Evolutionary conservation across 2,329 filamentous ascomycete genomes (phyloP).

Genomic region (Oidium heveae): DNA sequence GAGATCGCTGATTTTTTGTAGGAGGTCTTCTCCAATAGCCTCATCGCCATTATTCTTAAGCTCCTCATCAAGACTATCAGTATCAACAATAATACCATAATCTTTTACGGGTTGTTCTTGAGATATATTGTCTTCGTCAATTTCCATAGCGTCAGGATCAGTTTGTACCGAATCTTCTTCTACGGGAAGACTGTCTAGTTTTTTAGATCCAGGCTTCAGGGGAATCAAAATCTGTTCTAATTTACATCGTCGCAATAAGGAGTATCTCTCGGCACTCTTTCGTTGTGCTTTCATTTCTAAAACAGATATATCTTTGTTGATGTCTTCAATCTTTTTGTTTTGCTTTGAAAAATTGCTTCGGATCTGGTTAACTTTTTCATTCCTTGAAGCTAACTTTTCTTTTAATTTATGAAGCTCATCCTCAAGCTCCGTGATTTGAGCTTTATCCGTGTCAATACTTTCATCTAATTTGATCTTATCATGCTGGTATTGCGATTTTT

Average conservation of each 20-base stretch:
- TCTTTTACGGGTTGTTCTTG: constrained; percentile 50
- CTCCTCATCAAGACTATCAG: constrained; percentile 57
- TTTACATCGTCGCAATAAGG: constrained; percentile 65
- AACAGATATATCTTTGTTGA: constrained; percentile 46
- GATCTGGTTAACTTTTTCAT: constrained; percentile 51
- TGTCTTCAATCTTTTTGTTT: constrained; percentile 57
- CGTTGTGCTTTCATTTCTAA: constrained; percentile 74
- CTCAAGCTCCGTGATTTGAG: constrained; percentile 51
- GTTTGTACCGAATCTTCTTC: constrained; percentile 55
- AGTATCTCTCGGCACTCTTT: constrained; percentile 62
- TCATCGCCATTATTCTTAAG: constrained; percentile 50
- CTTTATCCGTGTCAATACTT: constrained; percentile 44
- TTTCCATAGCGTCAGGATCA: constrained; percentile 76
- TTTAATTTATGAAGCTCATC: constrained; percentile 47
- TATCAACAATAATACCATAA: constrained; percentile 79
- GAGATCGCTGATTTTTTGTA: constrained; percentile 52
- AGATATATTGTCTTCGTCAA: constrained; percentile 48
- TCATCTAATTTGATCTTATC: constrained; percentile 55
- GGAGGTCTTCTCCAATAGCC: constrained; percentile 47
- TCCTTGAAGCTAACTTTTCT: constrained; percentile 40
- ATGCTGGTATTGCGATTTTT: constrained; percentile 42
- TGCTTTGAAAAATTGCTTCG: constrained; percentile 61
- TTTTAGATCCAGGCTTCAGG: constrained; percentile 40
- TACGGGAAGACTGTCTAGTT: constrained; percentile 62
- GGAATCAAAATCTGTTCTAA: constrained; percentile 82